A percentile compares a stretch with the other conserved stretches of the same genome.
Evolutionary conservation across 1,284 basidiomycete genomes (phyloP).

Genomic region (Golubevia pallescens): DNA sequence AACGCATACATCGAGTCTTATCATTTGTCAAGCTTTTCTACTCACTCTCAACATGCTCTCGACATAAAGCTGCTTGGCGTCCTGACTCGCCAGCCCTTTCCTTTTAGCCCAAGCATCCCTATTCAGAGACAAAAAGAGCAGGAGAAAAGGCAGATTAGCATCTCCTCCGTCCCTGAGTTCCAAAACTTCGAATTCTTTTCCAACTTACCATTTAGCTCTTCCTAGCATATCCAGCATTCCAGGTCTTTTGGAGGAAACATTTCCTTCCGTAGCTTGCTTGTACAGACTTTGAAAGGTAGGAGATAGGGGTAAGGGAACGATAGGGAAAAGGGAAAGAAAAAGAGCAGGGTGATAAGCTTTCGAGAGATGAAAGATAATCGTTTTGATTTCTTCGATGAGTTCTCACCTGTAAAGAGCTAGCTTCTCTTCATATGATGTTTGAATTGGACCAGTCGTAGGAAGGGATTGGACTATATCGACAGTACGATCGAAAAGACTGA

Average conservation of each 20-base stretch:
- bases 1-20: too few relatives aligned
- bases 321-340: too few relatives aligned
- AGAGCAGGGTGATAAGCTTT: too few relatives aligned
- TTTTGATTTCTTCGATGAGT: not conserved
- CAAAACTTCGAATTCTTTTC: not conserved
- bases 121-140: conserved; percentile 5
- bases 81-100: conserved; percentile 76
- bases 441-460: conserved; percentile 92
- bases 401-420: conserved; percentile 84
- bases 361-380: too few relatives aligned
- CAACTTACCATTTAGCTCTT: conserved; percentile 89
- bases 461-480: too few relatives aligned
- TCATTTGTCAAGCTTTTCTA: conserved; percentile 4
- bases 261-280: conserved; percentile 92
- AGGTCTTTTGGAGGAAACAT: conserved; percentile 80
- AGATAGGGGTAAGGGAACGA: too few relatives aligned
- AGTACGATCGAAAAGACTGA: too few relatives aligned
- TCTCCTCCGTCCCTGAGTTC: too few relatives aligned
- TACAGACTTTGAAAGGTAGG: conserved; percentile 70
- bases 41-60: conserved; percentile 81
- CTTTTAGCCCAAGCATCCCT: conserved; percentile 97
- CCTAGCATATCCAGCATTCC: conserved; percentile 90
- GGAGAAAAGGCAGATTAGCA: too few relatives aligned
- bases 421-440: conserved; percentile 96
- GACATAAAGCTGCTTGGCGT: conserved; percentile 89